Conservation (phyloP, 1,284 basidiomycete species). For the Termitomyces sp. region DNA sequence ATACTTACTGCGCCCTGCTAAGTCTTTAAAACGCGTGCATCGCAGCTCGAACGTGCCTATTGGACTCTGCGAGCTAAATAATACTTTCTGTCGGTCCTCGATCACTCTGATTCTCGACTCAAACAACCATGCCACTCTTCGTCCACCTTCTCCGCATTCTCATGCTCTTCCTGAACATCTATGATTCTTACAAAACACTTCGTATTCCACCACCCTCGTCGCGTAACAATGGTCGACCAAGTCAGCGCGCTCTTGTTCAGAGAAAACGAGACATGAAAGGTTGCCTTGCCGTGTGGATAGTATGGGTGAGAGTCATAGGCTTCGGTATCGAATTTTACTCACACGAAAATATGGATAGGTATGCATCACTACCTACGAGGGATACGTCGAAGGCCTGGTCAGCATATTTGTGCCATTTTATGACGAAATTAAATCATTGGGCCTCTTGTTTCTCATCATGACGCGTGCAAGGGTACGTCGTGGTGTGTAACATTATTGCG, state of each 20-base stretch:
- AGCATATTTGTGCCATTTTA: conserved; percentile 74
- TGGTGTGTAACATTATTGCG: not conserved
- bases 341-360: conserved; percentile 35
- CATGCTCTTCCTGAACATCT: conserved; percentile 73
- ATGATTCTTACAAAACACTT: conserved; percentile 77
- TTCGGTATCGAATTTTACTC: not conserved
- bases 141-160: conserved; percentile 61
- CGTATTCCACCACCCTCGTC: conserved; percentile 58
- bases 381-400: conserved; percentile 54
- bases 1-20: conserved; percentile 3
- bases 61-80: not conserved
- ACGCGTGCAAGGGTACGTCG: conserved; percentile 66
- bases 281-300: conserved; percentile 73
- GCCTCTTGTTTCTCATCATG: conserved; percentile 65
- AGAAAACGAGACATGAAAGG: conserved; percentile 81
- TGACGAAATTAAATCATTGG: conserved; percentile 67
- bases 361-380: conserved; percentile 61
- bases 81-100: not conserved
- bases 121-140: conserved; percentile 56
- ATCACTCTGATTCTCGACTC: not conserved
- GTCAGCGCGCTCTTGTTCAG: conserved; percentile 59
- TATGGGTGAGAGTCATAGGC: conserved; percentile 56
- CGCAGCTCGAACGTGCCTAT: conserved; percentile 2
- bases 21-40: conserved; percentile 12
- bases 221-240: conserved; percentile 57